phyloP scores from a whole-genome alignment of 208 protist genomes.

The Leishmania martiniquensis region DNA sequence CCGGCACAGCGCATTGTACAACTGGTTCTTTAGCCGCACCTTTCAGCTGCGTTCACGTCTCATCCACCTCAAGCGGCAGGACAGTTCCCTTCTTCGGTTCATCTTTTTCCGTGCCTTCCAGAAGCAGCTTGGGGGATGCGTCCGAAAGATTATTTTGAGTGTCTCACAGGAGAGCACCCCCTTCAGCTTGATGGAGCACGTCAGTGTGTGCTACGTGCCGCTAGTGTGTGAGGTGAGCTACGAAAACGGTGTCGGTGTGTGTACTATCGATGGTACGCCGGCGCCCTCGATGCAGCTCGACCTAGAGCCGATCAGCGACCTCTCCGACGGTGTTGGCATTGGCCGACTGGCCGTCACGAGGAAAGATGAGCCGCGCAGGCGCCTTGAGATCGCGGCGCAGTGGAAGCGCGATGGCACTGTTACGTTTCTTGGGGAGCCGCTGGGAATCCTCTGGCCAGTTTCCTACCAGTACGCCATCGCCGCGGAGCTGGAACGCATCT shows the following conservation, averaged over 20 bases:
- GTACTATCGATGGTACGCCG: conserved; percentile 74
- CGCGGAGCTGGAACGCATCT: conserved; percentile 72
- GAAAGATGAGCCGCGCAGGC: conserved; percentile 27
- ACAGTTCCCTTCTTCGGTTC: conserved; percentile 73
- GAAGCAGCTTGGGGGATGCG: conserved; percentile 69
- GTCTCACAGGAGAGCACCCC: conserved; percentile 74
- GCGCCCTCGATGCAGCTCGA: conserved; percentile 54
- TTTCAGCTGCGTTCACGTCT: conserved; percentile 78
- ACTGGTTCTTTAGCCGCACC: conserved; percentile 67
- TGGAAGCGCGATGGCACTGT: conserved; percentile 70
- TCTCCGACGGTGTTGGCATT: conserved; percentile 62
- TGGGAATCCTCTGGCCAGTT: conserved; percentile 82
- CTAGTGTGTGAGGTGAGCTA: conserved; percentile 85
- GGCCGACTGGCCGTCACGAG: conserved; percentile 49
- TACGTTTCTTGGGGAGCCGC: conserved; percentile 61
- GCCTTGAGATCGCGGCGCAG: conserved; percentile 65
- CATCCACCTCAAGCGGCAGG: conserved; percentile 74
- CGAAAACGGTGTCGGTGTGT: conserved; percentile 68
- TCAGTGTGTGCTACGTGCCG: conserved; percentile 83
- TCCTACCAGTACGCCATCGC: conserved; percentile 75
- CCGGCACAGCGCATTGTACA: conserved; percentile 63
- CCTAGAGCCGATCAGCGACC: conserved; percentile 45
- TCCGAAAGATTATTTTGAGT: conserved; percentile 72
- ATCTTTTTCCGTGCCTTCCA: conserved; percentile 79
- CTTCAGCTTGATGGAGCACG: conserved; percentile 76